Conservation (phyloP, 805 yeast species). For the Starmerella apis region DNA sequence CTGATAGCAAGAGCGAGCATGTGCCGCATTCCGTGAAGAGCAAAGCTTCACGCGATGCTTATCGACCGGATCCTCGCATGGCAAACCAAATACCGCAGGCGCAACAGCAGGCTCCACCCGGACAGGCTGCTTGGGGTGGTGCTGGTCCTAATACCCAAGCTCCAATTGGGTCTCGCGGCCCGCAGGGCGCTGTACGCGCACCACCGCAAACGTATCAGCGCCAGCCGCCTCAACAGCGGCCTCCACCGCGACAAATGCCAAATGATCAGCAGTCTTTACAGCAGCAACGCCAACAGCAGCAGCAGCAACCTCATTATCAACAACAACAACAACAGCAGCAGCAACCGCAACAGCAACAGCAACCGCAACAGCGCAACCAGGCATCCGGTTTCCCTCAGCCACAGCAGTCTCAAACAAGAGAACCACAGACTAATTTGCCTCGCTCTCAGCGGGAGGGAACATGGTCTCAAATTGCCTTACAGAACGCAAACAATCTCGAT, state of each 20-base stretch:
- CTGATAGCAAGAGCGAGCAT: background rate
- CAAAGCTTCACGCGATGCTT: constrained; percentile 6
- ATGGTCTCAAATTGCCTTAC: constrained; percentile 14
- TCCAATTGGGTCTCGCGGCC: background rate
- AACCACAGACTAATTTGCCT: no score
- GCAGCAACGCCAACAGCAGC: no score
- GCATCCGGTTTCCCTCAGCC: no score
- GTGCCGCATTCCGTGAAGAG: constrained; percentile 4
- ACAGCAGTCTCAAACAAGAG: no score
- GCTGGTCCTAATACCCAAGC: background rate
- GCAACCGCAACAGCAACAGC: background rate
- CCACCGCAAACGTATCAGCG: constrained; percentile 2
- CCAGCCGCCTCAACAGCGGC: constrained; percentile 1
- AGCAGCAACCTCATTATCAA: no score
- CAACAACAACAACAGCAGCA: background rate
- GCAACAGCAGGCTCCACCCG: no score
- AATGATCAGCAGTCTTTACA: no score
- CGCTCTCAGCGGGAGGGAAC: constrained; percentile 9
- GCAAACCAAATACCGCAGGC: no score
- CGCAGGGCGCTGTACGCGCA: constrained; percentile 2
- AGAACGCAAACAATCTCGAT: background rate
- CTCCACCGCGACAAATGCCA: background rate
- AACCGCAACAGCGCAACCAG: background rate
- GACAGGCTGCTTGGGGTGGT: background rate
- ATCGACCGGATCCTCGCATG: background rate